Evolutionary conservation across 257 asterid genomes (phyloP), one percentile per base, ranked within the genome.

Genomic region (Coffea canephora): DNA sequence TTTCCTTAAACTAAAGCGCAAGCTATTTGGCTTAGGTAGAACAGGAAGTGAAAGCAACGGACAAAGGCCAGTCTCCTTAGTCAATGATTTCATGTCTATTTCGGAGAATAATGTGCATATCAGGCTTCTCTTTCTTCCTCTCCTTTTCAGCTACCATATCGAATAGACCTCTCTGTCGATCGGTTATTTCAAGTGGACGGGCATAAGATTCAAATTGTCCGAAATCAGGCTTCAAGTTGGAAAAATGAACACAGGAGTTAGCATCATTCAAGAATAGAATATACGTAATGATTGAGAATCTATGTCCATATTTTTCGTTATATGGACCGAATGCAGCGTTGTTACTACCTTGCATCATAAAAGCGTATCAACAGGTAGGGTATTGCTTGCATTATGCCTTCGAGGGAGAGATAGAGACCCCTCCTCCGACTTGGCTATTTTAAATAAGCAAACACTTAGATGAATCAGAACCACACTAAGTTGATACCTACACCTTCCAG

Each of bases 401-500:
- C 23, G 45, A 21, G 39, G 69, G 67, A 54, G 50, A 12, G 69
- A 68, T 6, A 54, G 14, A 21, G 69, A 50, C 16, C 78, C 78
- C 18, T 79, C n/a, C 57, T 43, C 54, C n/a, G 54, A 62, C 57
- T 36, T 36, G 46, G 67, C 48, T 77, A 71, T 64, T 71, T 66
- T 41, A 46, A 69, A 70, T n/a, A 65, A 75, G 71, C 12, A 62
- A 43, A 43, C 31, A 43, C 49, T 21, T 15, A 8, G 18, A 36
- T 65, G 25, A 49, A 61, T 54, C 34, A 61, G 82, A 71, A 64
- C 67, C 74, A 72, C 73, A 34, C 57, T 43, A 43, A 62, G 46
- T 61, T 39, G 82, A 78, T 78, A 62, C 78, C 78, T 61, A 79
- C 69, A 34, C 18, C 31, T 77, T 66, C 25, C 62, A 39, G 25